A percentile compares a stretch with the other conserved stretches of the same genome.
Conservation (phyloP, 345 rosid genomes). For the Arabis hirsuta region DNA sequence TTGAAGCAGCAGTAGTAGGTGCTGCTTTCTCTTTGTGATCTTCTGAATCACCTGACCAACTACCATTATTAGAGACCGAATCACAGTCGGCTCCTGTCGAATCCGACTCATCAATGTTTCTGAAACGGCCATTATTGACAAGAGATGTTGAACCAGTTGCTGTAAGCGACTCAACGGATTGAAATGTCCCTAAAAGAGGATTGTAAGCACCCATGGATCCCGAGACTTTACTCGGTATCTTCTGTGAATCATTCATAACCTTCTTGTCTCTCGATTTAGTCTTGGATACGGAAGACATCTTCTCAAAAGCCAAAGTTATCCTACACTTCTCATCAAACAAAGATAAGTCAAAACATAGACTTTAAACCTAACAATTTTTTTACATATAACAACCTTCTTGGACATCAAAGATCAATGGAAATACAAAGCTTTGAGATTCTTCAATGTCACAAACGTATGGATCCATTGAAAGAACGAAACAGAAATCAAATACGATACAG, state of each 20-base stretch:
- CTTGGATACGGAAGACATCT: constrained; percentile 74
- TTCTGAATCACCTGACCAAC: constrained; percentile 98
- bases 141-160: constrained; percentile 55
- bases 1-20: constrained; percentile 46
- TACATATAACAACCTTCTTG: constrained; percentile 11
- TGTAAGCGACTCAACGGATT: constrained; percentile 60
- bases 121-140: constrained; percentile 69
- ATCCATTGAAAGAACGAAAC: constrained; percentile 31
- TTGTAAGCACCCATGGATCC: constrained; percentile 69
- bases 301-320: constrained; percentile 19
- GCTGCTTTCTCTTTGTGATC: constrained; percentile 76
- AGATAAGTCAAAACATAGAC: constrained; percentile 13
- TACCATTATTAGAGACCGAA: constrained; percentile 83
- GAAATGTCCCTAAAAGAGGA: constrained; percentile 77
- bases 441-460: constrained; percentile 2
- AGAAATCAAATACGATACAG: constrained; percentile 8
- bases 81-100: constrained; percentile 76
- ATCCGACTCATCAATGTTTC: constrained; percentile 78
- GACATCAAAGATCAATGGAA: constrained; percentile 21
- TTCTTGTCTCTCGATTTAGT: constrained; percentile 81
- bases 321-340: constrained; percentile 24
- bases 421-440: constrained; percentile 20
- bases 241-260: constrained; percentile 67
- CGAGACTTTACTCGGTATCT: constrained; percentile 59
- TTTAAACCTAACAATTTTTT: neutral